Conservation (phyloP, 2,329 filamentous ascomycete genomes). For the Blastomyces emzantsi region DNA sequence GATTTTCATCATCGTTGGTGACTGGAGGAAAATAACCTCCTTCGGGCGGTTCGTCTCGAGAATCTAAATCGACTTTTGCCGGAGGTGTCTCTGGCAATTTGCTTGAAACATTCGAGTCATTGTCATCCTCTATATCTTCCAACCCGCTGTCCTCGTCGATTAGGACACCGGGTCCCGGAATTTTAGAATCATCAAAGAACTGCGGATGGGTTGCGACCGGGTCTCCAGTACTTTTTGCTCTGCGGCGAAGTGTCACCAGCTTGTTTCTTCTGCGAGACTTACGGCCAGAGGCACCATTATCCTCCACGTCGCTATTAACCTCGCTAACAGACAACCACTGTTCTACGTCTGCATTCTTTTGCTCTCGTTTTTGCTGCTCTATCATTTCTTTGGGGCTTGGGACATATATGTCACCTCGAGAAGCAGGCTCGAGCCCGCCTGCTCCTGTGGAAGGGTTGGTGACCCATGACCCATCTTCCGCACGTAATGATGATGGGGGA, state of each 20-base stretch:
- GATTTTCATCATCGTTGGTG: conserved; percentile 18
- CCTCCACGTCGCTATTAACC: conserved; percentile 35
- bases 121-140: conserved; percentile 28
- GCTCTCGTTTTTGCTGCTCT: conserved; percentile 37
- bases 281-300: conserved; percentile 17
- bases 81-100: conserved; percentile 22
- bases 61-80: conserved; percentile 23
- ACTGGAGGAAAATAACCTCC: conserved; percentile 19
- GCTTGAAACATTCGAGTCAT: conserved; percentile 23
- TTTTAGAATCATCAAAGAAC: conserved; percentile 30
- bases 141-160: conserved; percentile 35
- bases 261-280: conserved; percentile 19
- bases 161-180: conserved; percentile 46
- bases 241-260: conserved; percentile 27
- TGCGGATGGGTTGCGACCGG: conserved; percentile 18
- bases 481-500: conserved; percentile 24
- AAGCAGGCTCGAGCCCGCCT: conserved; percentile 40
- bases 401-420: conserved; percentile 38
- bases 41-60: conserved; percentile 18
- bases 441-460: conserved; percentile 32
- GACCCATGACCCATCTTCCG: conserved; percentile 42
- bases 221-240: conserved; percentile 40
- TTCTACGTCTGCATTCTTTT: conserved; percentile 46
- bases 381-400: conserved; percentile 45
- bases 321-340: conserved; percentile 47